A percentile compares a stretch with the other conserved stretches of the same genome.
These are phyloP conservation scores for Brassica balearica DNA, from an alignment of 441 rosid genomes.

Conservation along the genomic window DNA sequence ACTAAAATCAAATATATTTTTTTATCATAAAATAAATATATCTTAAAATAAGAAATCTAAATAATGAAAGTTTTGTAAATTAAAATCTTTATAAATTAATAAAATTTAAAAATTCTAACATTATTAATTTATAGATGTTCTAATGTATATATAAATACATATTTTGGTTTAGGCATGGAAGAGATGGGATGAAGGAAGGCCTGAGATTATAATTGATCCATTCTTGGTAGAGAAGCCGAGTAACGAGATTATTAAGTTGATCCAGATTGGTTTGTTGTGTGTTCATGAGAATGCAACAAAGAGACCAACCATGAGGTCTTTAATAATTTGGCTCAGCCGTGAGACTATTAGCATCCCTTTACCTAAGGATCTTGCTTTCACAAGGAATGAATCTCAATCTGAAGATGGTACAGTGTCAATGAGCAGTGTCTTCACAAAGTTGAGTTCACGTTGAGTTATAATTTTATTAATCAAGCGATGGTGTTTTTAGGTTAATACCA, in stretches of 20 bases:
- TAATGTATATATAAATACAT: neutral
- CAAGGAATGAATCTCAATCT: neutral
- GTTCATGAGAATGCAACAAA: conserved; percentile 43
- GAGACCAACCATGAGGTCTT: conserved; percentile 41
- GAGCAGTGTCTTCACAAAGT: conserved; percentile 5
- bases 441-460: conserved; percentile 10
- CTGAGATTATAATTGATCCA: conserved; percentile 37
- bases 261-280: conserved; percentile 46
- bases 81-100: too few relatives aligned
- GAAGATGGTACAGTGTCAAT: neutral
- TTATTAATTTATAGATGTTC: too few relatives aligned
- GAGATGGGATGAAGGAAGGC: conserved; percentile 37
- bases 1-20: too few relatives aligned
- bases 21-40: too few relatives aligned
- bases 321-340: conserved; percentile 35
- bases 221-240: neutral
- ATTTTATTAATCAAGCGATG: neutral
- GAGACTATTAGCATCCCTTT: conserved; percentile 25
- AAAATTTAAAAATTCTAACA: too few relatives aligned
- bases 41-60: too few relatives aligned
- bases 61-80: too few relatives aligned
- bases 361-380: conserved; percentile 30
- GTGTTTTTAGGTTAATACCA: neutral
- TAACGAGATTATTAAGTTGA: conserved; percentile 43
- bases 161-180: conserved; percentile 29